Conservation (phyloP, 108 stramenopile species). For the Discostella stelligeroides region DNA sequence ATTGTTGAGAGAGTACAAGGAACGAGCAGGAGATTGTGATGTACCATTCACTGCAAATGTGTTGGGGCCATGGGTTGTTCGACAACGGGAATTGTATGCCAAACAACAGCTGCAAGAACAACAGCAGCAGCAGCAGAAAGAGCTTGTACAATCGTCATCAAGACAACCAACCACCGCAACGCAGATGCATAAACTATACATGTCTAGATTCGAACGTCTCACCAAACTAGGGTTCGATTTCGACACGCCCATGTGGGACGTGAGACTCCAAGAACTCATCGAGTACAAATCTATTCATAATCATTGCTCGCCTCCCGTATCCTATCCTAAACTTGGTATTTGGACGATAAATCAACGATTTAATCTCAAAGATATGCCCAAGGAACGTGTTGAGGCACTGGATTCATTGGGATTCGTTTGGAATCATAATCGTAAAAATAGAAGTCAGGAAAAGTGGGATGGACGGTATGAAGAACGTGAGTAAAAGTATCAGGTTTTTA, state of each 20-base stretch:
- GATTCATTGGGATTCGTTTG: slow-evolving; percentile 52
- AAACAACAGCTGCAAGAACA: not conserved
- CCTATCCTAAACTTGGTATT: slow-evolving; percentile 36
- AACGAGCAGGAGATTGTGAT: slow-evolving; percentile 45
- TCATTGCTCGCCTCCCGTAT: slow-evolving; percentile 26
- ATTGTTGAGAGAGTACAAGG: slow-evolving; percentile 36
- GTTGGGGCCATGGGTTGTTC: slow-evolving; percentile 39
- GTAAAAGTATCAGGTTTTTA: not conserved
- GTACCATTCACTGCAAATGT: slow-evolving; percentile 29
- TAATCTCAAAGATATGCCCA: slow-evolving; percentile 41
- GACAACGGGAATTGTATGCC: slow-evolving; percentile 30
- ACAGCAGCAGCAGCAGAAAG: not conserved
- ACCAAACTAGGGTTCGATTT: slow-evolving; percentile 44
- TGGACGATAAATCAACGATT: slow-evolving; percentile 51
- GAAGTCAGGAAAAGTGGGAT: slow-evolving; percentile 34
- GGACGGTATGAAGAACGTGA: slow-evolving; percentile 20
- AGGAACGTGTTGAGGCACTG: slow-evolving; percentile 36
- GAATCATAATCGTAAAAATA: slow-evolving; percentile 47
- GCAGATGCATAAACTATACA: not conserved
- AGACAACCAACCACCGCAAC: not conserved
- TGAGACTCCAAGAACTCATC: slow-evolving; percentile 33
- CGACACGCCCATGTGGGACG: slow-evolving; percentile 39
- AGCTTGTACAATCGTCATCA: not conserved
- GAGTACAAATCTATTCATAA: slow-evolving; percentile 20
- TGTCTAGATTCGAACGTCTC: slow-evolving; percentile 29